These are phyloP conservation scores for Grigorovia jiainica DNA, from an alignment of 805 yeast genomes.

Conservation along the genomic window DNA sequence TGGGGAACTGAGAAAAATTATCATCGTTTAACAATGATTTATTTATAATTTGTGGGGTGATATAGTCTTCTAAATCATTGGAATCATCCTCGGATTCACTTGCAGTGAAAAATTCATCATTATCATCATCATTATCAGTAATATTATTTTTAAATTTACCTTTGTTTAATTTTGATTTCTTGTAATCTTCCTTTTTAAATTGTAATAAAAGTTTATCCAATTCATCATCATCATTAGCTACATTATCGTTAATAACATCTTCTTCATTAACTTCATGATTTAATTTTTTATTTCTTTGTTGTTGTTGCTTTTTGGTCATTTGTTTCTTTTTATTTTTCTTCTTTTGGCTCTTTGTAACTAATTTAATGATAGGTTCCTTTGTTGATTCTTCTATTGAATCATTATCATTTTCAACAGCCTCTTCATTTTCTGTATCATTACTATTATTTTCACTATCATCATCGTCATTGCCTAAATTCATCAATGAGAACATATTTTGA, in stretches of 20 bases:
- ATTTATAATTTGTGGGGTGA: constrained; percentile 23
- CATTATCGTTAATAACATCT: constrained; percentile 10
- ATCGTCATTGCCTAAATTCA: constrained; percentile 14
- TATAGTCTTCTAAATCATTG: constrained; percentile 13
- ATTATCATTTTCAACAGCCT: constrained; percentile 5
- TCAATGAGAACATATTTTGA: constrained; percentile 21
- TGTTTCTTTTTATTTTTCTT: constrained; percentile 18
- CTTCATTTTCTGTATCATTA: constrained; percentile 6
- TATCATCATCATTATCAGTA: constrained; percentile 25
- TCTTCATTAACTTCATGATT: constrained; percentile 12
- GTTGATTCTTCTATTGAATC: neutral
- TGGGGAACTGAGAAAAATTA: constrained; percentile 18
- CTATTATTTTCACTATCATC: constrained; percentile 7
- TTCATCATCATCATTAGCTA: constrained; percentile 47
- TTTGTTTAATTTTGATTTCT: constrained; percentile 7
- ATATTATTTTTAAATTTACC: neutral
- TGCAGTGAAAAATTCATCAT: constrained; percentile 36
- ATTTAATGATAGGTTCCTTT: neutral
- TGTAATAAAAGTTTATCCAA: constrained; percentile 47
- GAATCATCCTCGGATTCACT: constrained; percentile 21
- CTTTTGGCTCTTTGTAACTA: constrained; percentile 13
- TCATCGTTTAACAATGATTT: constrained; percentile 27
- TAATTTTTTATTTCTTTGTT: constrained; percentile 16
- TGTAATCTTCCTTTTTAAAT: constrained; percentile 23
- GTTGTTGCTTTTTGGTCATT: constrained; percentile 15